Conservation (phyloP, 108 stramenopile genomes). For the Cyclotella distinguenda region DNA sequence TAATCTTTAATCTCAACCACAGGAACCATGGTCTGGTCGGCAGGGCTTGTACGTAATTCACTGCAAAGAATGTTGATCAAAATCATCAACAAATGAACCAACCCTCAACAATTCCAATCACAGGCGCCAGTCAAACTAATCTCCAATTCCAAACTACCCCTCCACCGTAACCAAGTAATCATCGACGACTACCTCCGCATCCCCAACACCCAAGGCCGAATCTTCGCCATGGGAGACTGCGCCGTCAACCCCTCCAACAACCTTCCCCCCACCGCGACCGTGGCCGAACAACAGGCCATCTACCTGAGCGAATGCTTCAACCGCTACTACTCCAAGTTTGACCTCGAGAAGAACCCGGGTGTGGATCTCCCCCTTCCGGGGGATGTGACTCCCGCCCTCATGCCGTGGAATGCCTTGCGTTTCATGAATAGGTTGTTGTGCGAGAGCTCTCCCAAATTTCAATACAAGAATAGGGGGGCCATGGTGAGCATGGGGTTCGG, state of each 20-base stretch:
- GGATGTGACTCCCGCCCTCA: conserved; percentile 45
- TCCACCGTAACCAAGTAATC: conserved; percentile 63
- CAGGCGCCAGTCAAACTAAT: conserved; percentile 31
- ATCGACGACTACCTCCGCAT: conserved; percentile 91
- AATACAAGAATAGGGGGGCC: conserved; percentile 49
- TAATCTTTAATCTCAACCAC: neutral
- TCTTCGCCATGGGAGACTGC: conserved; percentile 95
- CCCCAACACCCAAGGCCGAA: conserved; percentile 69
- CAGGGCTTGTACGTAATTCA: conserved; percentile 61
- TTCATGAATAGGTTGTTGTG: conserved; percentile 45
- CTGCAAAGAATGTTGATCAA: neutral
- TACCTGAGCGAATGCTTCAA: conserved; percentile 80
- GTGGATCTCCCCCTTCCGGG: conserved; percentile 55
- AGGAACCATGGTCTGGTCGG: conserved; percentile 88
- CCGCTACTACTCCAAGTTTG: conserved; percentile 42
- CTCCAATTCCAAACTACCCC: conserved; percentile 38
- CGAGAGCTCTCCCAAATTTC: conserved; percentile 50
- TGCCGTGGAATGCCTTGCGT: conserved; percentile 46
- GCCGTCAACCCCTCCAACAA: conserved; percentile 56
- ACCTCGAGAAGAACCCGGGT: conserved; percentile 31
- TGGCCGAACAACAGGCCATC: conserved; percentile 85
- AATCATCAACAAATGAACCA: neutral
- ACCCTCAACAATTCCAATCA: neutral
- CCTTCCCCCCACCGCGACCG: conserved; percentile 89
- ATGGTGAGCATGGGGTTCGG: conserved; percentile 53